phyloP scores from a whole-genome alignment of 2,329 filamentous ascomycete genomes.

The Fusarium xylarioides region DNA sequence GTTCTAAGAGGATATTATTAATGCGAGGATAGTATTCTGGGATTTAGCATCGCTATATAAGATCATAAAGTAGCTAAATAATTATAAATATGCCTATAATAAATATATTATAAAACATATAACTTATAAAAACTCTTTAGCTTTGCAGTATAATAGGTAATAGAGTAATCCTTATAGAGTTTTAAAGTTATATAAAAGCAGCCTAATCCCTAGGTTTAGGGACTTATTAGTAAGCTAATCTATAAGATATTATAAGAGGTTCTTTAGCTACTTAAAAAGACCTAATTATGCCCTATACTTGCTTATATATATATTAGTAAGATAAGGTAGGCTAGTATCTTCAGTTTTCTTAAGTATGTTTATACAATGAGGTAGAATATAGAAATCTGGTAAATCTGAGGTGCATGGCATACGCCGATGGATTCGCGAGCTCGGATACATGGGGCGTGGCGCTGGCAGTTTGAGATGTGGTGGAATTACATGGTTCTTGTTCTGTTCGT shows the following conservation, averaged over 20 bases:
- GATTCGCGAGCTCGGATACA: neutral
- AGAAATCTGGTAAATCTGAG: neutral
- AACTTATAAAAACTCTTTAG: neutral
- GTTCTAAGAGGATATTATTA: fast-evolving
- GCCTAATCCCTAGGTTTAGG: neutral
- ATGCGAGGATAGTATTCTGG: neutral
- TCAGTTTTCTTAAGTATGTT: neutral
- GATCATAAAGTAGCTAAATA: neutral
- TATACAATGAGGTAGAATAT: neutral
- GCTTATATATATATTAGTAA: neutral
- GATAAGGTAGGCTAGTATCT: neutral
- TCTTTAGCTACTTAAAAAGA: neutral
- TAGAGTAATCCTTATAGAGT: neutral
- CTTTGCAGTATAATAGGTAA: neutral
- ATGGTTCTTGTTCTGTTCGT: neutral
- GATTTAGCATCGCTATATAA: neutral
- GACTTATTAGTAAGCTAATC: neutral
- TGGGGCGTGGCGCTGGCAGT: neutral
- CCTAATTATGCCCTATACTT: neutral
- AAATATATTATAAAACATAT: neutral
- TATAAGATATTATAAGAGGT: neutral
- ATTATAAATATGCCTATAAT: neutral
- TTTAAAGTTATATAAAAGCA: neutral
- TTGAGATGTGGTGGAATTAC: neutral
- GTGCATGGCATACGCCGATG: neutral